Base-by-base conservation (phyloP, 768 basidiomycete genomes). In the Trametes coccinea region DNA sequence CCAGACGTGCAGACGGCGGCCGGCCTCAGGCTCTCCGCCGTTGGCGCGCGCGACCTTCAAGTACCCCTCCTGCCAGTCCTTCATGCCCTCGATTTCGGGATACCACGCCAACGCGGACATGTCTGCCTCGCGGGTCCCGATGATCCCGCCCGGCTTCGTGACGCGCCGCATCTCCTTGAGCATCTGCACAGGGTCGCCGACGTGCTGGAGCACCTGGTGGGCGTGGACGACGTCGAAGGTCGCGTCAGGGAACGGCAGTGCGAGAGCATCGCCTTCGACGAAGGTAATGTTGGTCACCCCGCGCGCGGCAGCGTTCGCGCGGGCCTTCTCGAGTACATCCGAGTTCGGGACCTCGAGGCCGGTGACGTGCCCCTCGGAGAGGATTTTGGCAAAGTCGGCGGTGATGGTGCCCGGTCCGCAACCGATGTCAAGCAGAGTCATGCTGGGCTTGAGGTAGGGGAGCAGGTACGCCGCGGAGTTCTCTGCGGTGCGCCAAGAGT, bases 371-470 rank as follows among this genome's bases (percentile, higher is more conserved):
- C 81, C 82, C 33, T 76, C 49, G 1, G 77, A 74, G 16, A 79
- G 77, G 59, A 59, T 59, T 4, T 40, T 22, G 2, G 82, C 82
- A 22, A 84, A 69, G 54, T 77, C 77, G 33, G 67, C 61, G 1
- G 81, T 81, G 69, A 84, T 83, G 13, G 79, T 80, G 0, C 82
- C 83, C 0, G 83, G 82, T 0, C 83, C 82, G 62, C 79, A 83
- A 9, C 82, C 82, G 39, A 83, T 66, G 66, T 84, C 83, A 45
- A 84, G 78, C 57, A 84, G 74, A 39, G 69, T 61, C 74, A 78
- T 75, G 48, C 67, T 55, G 0, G 78, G 76, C 29, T 73, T 69
- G 33, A 82, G 66, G 41, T 72, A 69, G 9, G 70, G 69, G 37
- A 81, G 56, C 27, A 83, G 72, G 66, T 77, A 78, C 0, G 71